Evolutionary conservation across 805 yeast species (phyloP), one percentile per base, ranked within the genome.

Genomic region (Candida gorgasii): DNA sequence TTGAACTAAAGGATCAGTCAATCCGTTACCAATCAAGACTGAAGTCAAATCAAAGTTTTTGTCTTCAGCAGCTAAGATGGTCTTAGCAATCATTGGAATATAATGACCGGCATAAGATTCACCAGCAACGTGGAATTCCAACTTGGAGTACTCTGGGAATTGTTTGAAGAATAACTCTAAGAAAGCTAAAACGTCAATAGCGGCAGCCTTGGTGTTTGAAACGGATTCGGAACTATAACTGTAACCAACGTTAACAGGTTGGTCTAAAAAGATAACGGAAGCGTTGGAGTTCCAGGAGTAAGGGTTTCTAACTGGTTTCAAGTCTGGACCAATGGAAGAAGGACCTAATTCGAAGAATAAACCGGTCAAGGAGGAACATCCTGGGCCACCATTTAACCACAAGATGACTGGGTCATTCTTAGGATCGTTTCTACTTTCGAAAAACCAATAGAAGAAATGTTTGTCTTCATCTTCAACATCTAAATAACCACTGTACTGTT

Each of bases 11-110:
- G 95, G 85, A 62, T 89, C 95, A 26, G 96, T 88, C 52, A 90
- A 78, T 40, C 98, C 97, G 61, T 90, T 90, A 48, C 98, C 98
- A 56, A 90, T 90, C 59, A 92, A 59, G 14, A 90, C 82, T 3
- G 96, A 86, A 9, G 85, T 69, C 51, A 89, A 72, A 54, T 87
- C 79, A 51, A 67, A 66, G 15, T 62, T 55, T 43, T 69, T 65
- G 43, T 67, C 70, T 36, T 56, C 57, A 47, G 69, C 71, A 39
- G 64, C 61, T 55, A 70, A 61, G 44, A 71, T 70, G 48, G 69
- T 73, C 29, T 61, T 56, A 15, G 75, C 67, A 43, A 71, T 68
- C n/a, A 64, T 68, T 30, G 76, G 76, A 45, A 70, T 69, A 55
- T 71, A 71, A 61, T 69, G 75, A 43, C 76, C 76, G 39, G 69